A percentile compares a stretch with the other conserved stretches of the same genome.
These are phyloP conservation scores for Metarhizium brunneum DNA, from an alignment of 2,329 filamentous ascomycete species.

Conservation along the genomic window DNA sequence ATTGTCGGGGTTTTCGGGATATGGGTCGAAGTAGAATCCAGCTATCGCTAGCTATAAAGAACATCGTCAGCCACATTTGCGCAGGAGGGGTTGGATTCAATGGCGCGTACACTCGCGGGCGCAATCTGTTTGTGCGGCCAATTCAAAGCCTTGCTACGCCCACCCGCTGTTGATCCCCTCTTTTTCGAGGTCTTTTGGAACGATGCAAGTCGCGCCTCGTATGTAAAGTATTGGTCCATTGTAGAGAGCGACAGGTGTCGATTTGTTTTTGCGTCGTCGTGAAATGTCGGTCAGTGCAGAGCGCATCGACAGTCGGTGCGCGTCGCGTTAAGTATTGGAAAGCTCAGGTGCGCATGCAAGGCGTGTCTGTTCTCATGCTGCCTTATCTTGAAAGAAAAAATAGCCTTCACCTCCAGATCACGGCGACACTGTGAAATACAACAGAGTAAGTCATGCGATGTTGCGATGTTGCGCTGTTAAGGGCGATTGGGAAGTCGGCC, in stretches of 20 bases:
- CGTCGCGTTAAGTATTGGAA: slow-evolving; percentile 4
- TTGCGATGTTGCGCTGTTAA: neutral
- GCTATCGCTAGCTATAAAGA: slow-evolving; percentile 67
- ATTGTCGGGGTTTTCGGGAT: slow-evolving; percentile 70
- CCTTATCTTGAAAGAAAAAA: neutral
- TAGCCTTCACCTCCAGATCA: neutral
- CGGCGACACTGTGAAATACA: neutral
- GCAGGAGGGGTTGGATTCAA: neutral
- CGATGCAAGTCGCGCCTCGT: slow-evolving; percentile 69
- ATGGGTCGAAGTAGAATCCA: slow-evolving; percentile 83
- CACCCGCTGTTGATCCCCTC: slow-evolving; percentile 55
- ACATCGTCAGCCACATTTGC: slow-evolving; percentile 12
- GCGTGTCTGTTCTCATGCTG: neutral
- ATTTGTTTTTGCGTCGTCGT: slow-evolving; percentile 7
- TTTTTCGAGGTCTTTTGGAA: slow-evolving; percentile 65
- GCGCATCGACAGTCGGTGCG: slow-evolving; percentile 6
- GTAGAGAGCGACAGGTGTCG: slow-evolving; percentile 4
- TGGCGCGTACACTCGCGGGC: slow-evolving; percentile 19
- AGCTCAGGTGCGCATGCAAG: slow-evolving; percentile 2
- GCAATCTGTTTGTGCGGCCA: slow-evolving; percentile 63
- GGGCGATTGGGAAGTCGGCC: neutral
- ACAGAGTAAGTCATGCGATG: neutral
- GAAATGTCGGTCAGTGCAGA: neutral
- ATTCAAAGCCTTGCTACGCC: slow-evolving; percentile 43
- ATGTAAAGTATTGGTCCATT: slow-evolving; percentile 44